phyloP scores from a whole-genome alignment of 805 yeast genomes.

The Kazachstania taianensis region DNA sequence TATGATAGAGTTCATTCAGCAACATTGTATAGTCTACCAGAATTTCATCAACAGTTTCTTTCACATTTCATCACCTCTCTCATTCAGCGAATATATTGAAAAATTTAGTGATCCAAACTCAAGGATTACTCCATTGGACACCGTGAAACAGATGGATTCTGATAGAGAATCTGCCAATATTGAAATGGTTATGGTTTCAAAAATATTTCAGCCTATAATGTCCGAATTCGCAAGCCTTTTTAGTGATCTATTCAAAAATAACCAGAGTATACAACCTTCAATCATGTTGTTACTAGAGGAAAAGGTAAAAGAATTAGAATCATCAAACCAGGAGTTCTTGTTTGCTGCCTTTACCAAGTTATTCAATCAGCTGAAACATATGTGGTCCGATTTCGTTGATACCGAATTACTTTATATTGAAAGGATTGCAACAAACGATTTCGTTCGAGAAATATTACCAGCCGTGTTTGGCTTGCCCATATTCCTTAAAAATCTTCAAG shows the following conservation, averaged over 20 bases:
- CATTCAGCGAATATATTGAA: conserved; percentile 37
- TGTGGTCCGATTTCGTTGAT: conserved; percentile 53
- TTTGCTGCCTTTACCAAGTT: conserved; percentile 41
- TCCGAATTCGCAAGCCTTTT: conserved; percentile 23
- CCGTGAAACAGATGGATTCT: conserved; percentile 33
- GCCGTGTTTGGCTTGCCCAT: conserved; percentile 40
- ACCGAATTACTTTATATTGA: conserved; percentile 41
- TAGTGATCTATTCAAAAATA: conserved; percentile 29
- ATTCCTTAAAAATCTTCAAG: conserved; percentile 30
- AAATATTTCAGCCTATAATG: conserved; percentile 34
- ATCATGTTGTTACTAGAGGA: conserved; percentile 35
- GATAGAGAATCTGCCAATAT: conserved; percentile 41
- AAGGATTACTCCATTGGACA: conserved; percentile 23
- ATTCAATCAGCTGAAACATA: conserved; percentile 38
- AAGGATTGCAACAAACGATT: conserved; percentile 23
- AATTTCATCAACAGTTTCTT: conserved; percentile 38
- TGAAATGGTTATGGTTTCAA: conserved; percentile 35
- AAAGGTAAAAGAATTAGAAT: conserved; percentile 28
- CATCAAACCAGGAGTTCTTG: conserved; percentile 56
- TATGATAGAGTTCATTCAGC: conserved; percentile 14
- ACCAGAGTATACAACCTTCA: conserved; percentile 35
- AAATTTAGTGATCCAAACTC: conserved; percentile 17
- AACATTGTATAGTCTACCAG: conserved; percentile 35
- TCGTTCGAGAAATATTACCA: conserved; percentile 34
- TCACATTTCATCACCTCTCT: conserved; percentile 33